These are phyloP conservation scores for Lactarius sp. DNA, from an alignment of 768 basidiomycete genomes.

Conservation along the genomic window DNA sequence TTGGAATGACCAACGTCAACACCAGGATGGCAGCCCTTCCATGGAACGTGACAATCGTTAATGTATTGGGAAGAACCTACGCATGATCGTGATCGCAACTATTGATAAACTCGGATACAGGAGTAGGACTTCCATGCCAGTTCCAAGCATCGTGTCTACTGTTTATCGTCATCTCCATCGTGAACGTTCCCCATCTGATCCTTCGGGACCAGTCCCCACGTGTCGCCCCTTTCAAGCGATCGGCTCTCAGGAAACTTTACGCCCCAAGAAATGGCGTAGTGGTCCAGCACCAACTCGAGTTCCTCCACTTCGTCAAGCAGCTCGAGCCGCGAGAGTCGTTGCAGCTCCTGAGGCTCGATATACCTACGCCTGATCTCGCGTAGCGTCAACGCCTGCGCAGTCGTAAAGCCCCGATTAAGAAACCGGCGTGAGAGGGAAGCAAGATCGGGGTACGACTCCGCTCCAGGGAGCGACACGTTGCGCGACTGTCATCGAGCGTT, in stretches of 20 bases:
- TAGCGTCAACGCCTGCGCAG: conserved; percentile 56
- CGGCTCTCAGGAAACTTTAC: conserved; percentile 23
- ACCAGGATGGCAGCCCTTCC: no score
- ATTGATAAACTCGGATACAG: background rate
- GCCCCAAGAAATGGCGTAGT: conserved; percentile 88
- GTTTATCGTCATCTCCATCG: conserved; percentile 1
- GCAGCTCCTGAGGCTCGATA: conserved; percentile 46
- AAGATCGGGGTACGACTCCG: conserved; percentile 53
- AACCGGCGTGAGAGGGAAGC: conserved; percentile 59
- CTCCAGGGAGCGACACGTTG: conserved; percentile 68
- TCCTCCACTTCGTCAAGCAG: conserved; percentile 94
- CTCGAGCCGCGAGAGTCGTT: conserved; percentile 73
- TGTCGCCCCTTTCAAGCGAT: background rate
- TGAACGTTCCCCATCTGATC: background rate
- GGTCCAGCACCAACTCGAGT: conserved; percentile 79
- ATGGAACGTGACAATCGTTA: background rate
- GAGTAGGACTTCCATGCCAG: background rate
- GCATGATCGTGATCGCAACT: background rate
- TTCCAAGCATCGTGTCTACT: background rate
- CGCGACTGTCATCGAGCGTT: background rate
- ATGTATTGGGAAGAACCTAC: background rate
- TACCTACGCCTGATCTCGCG: conserved; percentile 58
- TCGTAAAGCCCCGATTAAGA: conserved; percentile 48
- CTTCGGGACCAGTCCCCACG: conserved; percentile 12
- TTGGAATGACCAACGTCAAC: no score